Percentiles rank a stretch among this genome's conserved stretches.
Conservation (phyloP, 2,329 filamentous ascomycete species). For the Colletotrichum eremochloae region DNA sequence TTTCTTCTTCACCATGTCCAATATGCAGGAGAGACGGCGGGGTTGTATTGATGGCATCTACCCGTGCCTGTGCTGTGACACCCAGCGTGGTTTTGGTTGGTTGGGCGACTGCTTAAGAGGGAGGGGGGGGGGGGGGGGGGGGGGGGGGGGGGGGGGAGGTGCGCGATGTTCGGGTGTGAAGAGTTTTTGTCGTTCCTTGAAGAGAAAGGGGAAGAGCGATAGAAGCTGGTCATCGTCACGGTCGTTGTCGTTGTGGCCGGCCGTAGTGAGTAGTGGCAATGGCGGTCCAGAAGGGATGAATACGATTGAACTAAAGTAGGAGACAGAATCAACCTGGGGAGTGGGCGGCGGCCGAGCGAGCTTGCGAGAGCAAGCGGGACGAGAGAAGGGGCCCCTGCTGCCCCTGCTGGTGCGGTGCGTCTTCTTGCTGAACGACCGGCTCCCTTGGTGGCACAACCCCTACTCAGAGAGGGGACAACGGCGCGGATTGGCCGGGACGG, state of each 20-base stretch:
- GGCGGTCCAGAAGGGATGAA: conserved; percentile 5
- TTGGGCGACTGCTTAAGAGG: not conserved
- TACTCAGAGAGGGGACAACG: conserved; percentile 28
- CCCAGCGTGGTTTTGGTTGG: not conserved
- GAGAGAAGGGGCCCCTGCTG: conserved; percentile 38
- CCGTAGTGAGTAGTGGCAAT: not conserved
- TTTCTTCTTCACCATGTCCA: conserved; percentile 7
- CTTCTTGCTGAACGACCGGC: conserved; percentile 30
- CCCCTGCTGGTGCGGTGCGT: conserved; percentile 25
- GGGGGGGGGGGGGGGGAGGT: not conserved
- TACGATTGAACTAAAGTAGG: conserved; percentile 9
- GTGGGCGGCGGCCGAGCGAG: conserved; percentile 14
- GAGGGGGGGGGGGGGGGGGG: no score
- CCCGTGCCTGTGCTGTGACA: conserved; percentile 16
- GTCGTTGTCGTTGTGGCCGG: not conserved
- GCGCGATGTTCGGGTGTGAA: conserved; percentile 5
- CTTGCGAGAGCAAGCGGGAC: conserved; percentile 31
- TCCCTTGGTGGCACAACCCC: conserved; percentile 39
- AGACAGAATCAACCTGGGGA: conserved; percentile 30
- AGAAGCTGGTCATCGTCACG: not conserved
- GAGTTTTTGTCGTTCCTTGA: not conserved
- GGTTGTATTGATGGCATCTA: conserved; percentile 8
- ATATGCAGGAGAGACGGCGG: conserved; percentile 14
- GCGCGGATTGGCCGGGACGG: conserved; percentile 32
- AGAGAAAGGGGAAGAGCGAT: not conserved